Percentiles rank a stretch among this genome's conserved stretches.
Evolutionary conservation across 2,329 filamentous ascomycete genomes (phyloP).

Genomic region (Myrmaecium sp.): DNA sequence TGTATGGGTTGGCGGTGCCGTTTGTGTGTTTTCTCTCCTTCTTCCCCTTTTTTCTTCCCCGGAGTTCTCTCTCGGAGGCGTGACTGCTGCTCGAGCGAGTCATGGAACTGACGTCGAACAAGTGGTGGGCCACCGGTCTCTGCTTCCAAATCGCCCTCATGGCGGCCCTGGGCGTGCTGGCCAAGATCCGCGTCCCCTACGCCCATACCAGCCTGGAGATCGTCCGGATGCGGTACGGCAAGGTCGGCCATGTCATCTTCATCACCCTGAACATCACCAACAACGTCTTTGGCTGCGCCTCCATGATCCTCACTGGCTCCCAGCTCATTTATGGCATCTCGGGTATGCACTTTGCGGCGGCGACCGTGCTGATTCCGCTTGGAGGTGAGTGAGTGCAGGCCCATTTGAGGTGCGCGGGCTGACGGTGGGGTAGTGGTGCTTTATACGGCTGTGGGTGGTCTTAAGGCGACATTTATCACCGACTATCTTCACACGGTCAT

Average conservation of each 20-base stretch:
- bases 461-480: slow-evolving; percentile 22
- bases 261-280: slow-evolving; percentile 36
- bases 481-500: slow-evolving; percentile 39
- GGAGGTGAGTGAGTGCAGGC: slow-evolving; percentile 7
- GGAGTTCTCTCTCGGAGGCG: too few species aligned
- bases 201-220: slow-evolving; percentile 39
- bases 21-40: too few species aligned
- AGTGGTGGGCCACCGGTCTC: too few species aligned
- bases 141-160: slow-evolving; percentile 32
- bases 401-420: not conserved
- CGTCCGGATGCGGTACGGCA: slow-evolving; percentile 31
- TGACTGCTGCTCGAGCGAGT: too few species aligned
- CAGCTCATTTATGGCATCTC: slow-evolving; percentile 25
- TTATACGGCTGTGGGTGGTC: slow-evolving; percentile 9
- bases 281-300: slow-evolving; percentile 36
- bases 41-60: too few species aligned
- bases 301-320: slow-evolving; percentile 33
- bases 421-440: slow-evolving; percentile 12
- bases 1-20: too few species aligned
- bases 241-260: slow-evolving; percentile 31
- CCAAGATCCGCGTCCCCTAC: slow-evolving; percentile 35
- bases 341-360: slow-evolving; percentile 33
- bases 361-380: slow-evolving; percentile 28
- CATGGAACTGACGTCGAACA: too few species aligned
- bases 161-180: slow-evolving; percentile 32